Base-by-base conservation (phyloP, 495 filamentous ascomycete species). In the Neurospora terricola region DNA sequence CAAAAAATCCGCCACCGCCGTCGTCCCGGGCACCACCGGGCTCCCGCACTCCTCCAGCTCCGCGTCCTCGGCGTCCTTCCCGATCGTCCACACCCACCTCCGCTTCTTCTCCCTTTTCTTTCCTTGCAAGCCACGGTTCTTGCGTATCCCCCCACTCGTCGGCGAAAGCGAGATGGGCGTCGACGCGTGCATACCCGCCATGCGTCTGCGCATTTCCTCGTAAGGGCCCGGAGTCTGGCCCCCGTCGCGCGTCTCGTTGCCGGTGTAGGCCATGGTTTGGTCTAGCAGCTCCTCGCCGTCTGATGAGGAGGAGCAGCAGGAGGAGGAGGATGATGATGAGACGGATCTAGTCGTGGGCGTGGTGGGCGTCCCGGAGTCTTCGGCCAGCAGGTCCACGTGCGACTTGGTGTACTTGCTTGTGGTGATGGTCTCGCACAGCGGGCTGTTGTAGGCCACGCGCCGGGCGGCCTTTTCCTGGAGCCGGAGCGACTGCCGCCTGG, bases 161-260 rank as follows among this genome's bases (percentile, higher is more conserved):
- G 84, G 81, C 12, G 75, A 78, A 11, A 81, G 72, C 6, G 82
- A 42, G 2, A 72, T 30, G 0, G 79, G 78, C 4, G 81, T 80
- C 38, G 83, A 81, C 70, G 80, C 78, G 38, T 77, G 73, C 73
- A 87, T 74, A 71, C 81, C 71, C 45, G 84, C 86, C 81, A 88
- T 84, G 48, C 85, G 81, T 0, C 87, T 78, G 23, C 86, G 81
- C 85, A 87, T 87, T 72, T 88, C 86, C 75, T 88, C 87, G 40
- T 88, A 88, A 7, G 87, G 86, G 0, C 87, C 86, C 0, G 87
- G 86, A 0, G 86, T 88, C 76, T 86, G 82, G 2, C 86, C 87
- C 8, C 87, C 86, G 72, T 88, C 86, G 45, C 84, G 81, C 0
- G 83, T 86, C 69, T 87, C 83, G 66, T 83, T 81, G 48, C 79